Evolutionary conservation across 2,329 filamentous ascomycete genomes (phyloP).

Genomic region (Hawksworthiomyces lignivorus): DNA sequence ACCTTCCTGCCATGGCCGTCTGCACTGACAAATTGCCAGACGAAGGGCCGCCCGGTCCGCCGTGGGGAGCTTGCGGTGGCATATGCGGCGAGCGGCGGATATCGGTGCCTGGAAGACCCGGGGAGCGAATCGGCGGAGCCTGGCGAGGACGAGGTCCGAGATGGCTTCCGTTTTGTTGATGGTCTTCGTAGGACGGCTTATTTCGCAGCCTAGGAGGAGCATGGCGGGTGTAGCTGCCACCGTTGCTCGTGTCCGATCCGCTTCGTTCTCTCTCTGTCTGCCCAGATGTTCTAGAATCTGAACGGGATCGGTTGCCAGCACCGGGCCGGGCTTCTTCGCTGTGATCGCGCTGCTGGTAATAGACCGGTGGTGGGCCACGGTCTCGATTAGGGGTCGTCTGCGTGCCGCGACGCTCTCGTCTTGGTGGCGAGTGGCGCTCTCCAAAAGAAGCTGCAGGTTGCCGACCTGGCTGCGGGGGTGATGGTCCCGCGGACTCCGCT

Average conservation of each 20-base stretch:
- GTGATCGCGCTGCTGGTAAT: constrained; percentile 35
- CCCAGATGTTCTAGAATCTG: constrained; percentile 20
- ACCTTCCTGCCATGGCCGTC: constrained; percentile 10
- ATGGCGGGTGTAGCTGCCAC: constrained; percentile 29
- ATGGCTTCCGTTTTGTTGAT: constrained; percentile 23
- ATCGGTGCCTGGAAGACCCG: constrained; percentile 41
- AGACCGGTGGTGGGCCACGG: constrained; percentile 34
- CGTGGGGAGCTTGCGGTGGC: constrained; percentile 34
- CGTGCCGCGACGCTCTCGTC: constrained; percentile 14
- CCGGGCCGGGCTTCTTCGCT: constrained; percentile 34
- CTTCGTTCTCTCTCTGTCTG: constrained; percentile 43
- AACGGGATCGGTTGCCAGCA: constrained; percentile 19
- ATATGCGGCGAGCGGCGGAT: constrained; percentile 40
- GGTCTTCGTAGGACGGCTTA: constrained; percentile 28
- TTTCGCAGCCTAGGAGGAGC: constrained; percentile 33
- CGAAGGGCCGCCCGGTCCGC: constrained; percentile 17
- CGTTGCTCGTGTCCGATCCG: constrained; percentile 47
- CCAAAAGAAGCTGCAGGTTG: background rate
- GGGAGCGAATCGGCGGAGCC: constrained; percentile 29
- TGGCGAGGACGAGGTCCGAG: constrained; percentile 13
- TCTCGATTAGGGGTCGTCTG: constrained; percentile 25
- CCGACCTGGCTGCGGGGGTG: background rate
- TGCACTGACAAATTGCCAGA: constrained; percentile 28
- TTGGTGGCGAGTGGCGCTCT: constrained; percentile 1
- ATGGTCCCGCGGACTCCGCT: background rate